Base-by-base conservation (phyloP, 1,284 basidiomycete species). In the Exobasidium cylindrosporum region DNA sequence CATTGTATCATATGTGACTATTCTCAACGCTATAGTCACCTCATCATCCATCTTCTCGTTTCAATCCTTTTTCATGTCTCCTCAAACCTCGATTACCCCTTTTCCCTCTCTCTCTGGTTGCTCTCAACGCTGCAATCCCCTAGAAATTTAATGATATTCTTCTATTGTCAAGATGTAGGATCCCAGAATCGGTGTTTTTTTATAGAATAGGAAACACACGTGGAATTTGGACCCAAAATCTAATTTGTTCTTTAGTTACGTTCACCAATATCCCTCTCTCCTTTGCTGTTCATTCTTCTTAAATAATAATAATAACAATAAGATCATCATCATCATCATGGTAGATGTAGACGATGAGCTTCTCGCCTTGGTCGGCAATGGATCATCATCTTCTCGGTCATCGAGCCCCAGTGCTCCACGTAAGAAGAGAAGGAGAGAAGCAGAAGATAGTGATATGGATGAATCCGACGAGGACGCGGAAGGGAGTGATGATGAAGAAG, bases 341-440 rank as follows among this genome's bases (percentile, higher is more conserved):
- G 65, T 69, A 58, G 76, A 72, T 55, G 72, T 88, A 57, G 85
- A 85, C 64, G 86, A 87, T 61, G 87, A 88, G 76, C 84, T 88
- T 23, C 85, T 88, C 54, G 87, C 85, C 67, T 85, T 88, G 40
- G 86, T 86, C 0, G 87, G 86, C 67, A 84, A 84, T 74, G 83
- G 83, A 64, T 52, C 59, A n/a, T 67, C 65, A 23, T 58, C 80
- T 79, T 58, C 83, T 82, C 32, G 57, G 10, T 45, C 46, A 32
- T 14, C 21, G 2, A 14, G 10, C 5, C 28, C 21, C 7, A 24
- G 13, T n/a, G 45, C 40, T 24, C 11, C 21, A 40, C 32, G 43
- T 7, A 46, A 23, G 29, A 30, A 52, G 28, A 46, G 44, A 31
- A 53, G 79, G 35, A 84, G 82, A 28, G 86, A 87, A 24, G 85